Evolutionary conservation across 352 stramenopile genomes (phyloP).

Genomic region (Globisporangium apiculatum): DNA sequence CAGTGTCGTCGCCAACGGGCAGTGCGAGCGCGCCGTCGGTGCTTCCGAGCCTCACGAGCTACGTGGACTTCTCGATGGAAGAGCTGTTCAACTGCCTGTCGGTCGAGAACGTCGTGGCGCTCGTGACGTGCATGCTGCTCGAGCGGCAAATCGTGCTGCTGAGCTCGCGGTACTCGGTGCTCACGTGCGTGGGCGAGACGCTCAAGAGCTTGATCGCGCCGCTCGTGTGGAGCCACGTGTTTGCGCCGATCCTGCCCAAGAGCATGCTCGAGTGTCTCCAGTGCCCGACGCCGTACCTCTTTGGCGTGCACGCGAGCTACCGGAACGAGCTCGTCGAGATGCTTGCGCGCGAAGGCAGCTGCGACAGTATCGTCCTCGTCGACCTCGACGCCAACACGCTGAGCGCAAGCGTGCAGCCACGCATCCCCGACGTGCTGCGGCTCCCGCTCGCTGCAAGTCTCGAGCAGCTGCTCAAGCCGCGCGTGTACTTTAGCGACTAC

Average conservation of each 20-base stretch:
- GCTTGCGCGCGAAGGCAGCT: constrained; percentile 67
- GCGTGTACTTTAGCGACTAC: constrained; percentile 72
- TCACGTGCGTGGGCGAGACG: constrained; percentile 73
- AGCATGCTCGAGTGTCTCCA: constrained; percentile 80
- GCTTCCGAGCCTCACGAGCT: constrained; percentile 42
- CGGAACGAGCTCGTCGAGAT: constrained; percentile 58
- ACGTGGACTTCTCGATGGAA: constrained; percentile 79
- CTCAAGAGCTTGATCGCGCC: constrained; percentile 72
- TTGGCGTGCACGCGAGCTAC: constrained; percentile 78
- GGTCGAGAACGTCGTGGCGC: constrained; percentile 55
- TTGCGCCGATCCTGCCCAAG: constrained; percentile 71
- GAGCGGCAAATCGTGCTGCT: constrained; percentile 76
- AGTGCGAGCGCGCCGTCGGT: constrained; percentile 18
- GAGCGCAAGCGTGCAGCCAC: constrained; percentile 28
- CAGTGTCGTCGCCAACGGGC: constrained; percentile 10
- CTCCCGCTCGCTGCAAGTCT: constrained; percentile 34
- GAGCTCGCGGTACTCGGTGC: constrained; percentile 71
- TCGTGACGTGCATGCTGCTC: constrained; percentile 70
- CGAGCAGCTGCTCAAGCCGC: constrained; percentile 62
- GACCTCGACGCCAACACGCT: constrained; percentile 62
- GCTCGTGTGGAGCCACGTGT: constrained; percentile 83
- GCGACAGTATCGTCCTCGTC: constrained; percentile 64
- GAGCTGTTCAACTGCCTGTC: constrained; percentile 75
- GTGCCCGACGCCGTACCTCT: constrained; percentile 81
- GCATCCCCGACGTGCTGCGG: constrained; percentile 40